Conservation (phyloP, 371 early-diverging fungal genomes). For the Dentiscutata heterogama region DNA sequence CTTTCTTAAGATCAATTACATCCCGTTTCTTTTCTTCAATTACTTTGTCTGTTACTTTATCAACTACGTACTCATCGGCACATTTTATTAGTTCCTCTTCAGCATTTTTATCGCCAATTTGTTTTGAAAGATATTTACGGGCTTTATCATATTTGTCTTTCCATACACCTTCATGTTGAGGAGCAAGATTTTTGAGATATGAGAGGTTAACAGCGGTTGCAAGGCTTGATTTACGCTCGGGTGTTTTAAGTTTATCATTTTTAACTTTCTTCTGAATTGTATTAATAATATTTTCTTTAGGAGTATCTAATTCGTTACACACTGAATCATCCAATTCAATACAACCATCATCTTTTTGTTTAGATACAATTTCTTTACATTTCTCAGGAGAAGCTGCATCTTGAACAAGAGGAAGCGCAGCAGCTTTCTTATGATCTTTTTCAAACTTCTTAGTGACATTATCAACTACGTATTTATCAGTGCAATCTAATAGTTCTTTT, state of each 20-base stretch:
- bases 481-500: too few species aligned
- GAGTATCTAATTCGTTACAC: not conserved
- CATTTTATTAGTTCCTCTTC: constrained; percentile 13
- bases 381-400: not conserved
- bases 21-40: not conserved
- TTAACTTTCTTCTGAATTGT: not conserved
- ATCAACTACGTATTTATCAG: too few species aligned
- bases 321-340: constrained; percentile 15
- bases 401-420: not conserved
- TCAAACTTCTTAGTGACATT: too few species aligned
- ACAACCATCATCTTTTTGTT: not conserved
- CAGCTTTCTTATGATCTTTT: not conserved
- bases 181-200: not conserved
- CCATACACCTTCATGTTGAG: not conserved
- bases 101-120: not conserved
- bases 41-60: not conserved
- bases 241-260: not conserved
- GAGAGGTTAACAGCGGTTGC: constrained; percentile 22
- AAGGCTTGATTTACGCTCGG: not conserved
- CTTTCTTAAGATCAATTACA: not conserved
- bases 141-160: constrained; percentile 24
- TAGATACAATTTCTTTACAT: not conserved
- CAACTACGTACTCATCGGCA: constrained; percentile 2
- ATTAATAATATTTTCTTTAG: not conserved
- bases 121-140: not conserved